A percentile compares a stretch with the other conserved stretches of the same genome.
These are phyloP conservation scores for Dendrobium huoshanense DNA, from an alignment of 106 monocot species.

Conservation along the genomic window DNA sequence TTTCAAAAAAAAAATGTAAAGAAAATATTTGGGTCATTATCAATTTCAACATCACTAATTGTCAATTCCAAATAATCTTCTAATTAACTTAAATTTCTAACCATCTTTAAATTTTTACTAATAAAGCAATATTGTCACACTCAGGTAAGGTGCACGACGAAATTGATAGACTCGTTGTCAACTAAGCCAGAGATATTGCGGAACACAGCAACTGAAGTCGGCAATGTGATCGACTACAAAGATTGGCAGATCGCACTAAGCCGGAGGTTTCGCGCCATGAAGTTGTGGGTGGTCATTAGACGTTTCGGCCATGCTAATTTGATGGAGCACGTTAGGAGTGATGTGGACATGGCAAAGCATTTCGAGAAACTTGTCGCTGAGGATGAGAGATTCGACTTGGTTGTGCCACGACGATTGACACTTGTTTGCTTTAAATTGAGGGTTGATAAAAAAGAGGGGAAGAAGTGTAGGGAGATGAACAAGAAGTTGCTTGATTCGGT, in stretches of 20 bases:
- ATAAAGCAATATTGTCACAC: too few relatives aligned
- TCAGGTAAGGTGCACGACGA: not conserved
- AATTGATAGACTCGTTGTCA: slow-evolving; percentile 22
- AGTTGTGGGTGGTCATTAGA: slow-evolving; percentile 48
- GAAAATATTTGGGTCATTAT: too few relatives aligned
- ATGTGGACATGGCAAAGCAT: slow-evolving; percentile 14
- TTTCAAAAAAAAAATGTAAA: too few relatives aligned
- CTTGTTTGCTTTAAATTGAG: slow-evolving; percentile 34
- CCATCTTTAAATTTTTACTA: not conserved
- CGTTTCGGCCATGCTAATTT: slow-evolving; percentile 23
- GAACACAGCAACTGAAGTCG: slow-evolving; percentile 16
- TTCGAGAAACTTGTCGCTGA: slow-evolving; percentile 16
- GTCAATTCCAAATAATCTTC: too few relatives aligned
- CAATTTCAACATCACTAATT: too few relatives aligned
- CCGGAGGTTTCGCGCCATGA: slow-evolving; percentile 33
- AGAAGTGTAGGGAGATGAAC: slow-evolving; percentile 14
- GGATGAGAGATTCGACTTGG: slow-evolving; percentile 33
- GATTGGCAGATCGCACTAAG: slow-evolving; percentile 58
- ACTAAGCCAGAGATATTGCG: slow-evolving; percentile 40
- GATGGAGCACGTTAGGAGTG: slow-evolving; percentile 29
- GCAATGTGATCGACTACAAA: slow-evolving; percentile 42
- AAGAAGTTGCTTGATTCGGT: slow-evolving; percentile 29
- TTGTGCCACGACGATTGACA: slow-evolving; percentile 22
- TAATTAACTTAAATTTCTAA: too few relatives aligned
- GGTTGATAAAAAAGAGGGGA: not conserved